Conservation (phyloP, 1,284 basidiomycete species). For the Cryptococcus sp. region DNA sequence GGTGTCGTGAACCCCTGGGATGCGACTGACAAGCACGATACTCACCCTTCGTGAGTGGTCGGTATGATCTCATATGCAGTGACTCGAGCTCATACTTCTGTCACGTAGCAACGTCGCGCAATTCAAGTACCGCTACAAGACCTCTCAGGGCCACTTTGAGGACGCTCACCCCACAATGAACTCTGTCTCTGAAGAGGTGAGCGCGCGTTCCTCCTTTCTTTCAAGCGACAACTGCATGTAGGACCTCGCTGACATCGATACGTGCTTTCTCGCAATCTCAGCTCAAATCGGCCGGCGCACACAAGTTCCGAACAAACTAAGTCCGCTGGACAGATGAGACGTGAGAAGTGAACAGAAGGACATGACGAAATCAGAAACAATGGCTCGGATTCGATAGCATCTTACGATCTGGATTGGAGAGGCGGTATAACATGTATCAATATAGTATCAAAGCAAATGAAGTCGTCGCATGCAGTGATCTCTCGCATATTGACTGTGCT, state of each 20-base stretch:
- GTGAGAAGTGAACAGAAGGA: not conserved
- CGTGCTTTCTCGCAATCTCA: constrained; percentile 6
- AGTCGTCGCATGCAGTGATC: too few relatives aligned
- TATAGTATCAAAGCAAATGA: not conserved
- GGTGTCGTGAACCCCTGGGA: constrained; percentile 52
- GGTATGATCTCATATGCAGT: not conserved
- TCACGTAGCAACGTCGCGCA: constrained; percentile 38
- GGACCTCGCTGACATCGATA: not conserved
- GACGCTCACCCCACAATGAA: constrained; percentile 48
- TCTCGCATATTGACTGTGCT: too few relatives aligned
- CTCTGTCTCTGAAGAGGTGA: constrained; percentile 40
- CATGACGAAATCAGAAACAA: too few relatives aligned
- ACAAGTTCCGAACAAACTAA: constrained; percentile 25
- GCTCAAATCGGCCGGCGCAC: constrained; percentile 20
- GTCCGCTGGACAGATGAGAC: constrained; percentile 3
- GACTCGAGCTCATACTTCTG: not conserved
- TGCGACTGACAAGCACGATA: constrained; percentile 41
- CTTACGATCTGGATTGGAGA: too few relatives aligned
- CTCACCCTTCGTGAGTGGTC: constrained; percentile 41
- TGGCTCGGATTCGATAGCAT: too few relatives aligned
- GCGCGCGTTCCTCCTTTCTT: constrained; percentile 8
- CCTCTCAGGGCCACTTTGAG: constrained; percentile 49
- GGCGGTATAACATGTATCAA: not conserved
- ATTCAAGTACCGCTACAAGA: constrained; percentile 55
- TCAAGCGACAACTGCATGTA: not conserved